Evolutionary conservation across 768 basidiomycete species (phyloP).

Genomic region (Chalciporus sphaerocephalus): DNA sequence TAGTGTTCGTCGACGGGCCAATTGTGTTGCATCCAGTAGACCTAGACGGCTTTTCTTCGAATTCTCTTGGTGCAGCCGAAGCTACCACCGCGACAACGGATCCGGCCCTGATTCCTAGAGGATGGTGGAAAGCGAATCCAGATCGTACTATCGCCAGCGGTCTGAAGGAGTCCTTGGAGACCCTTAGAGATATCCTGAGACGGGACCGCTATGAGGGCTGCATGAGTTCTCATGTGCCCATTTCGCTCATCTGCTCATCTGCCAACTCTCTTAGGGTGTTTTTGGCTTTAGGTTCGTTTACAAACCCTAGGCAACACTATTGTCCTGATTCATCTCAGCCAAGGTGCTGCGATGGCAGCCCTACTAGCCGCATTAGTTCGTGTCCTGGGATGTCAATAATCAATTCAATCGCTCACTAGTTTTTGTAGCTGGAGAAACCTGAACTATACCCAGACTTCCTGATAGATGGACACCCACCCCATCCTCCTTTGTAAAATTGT

Average conservation of each 20-base stretch:
- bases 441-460: constrained; percentile 54
- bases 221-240: not conserved
- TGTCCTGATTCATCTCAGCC: constrained; percentile 38
- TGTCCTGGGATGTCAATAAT: constrained; percentile 4
- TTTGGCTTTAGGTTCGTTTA: constrained; percentile 67
- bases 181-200: constrained; percentile 53
- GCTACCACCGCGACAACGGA: constrained; percentile 35
- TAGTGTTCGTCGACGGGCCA: constrained; percentile 75
- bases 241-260: not conserved
- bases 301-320: not conserved
- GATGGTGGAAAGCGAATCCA: constrained; percentile 64
- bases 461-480: constrained; percentile 57
- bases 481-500: constrained; percentile 61
- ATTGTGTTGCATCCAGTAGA: constrained; percentile 65
- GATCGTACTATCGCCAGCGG: constrained; percentile 51
- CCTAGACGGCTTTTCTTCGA: constrained; percentile 33
- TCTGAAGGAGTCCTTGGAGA: constrained; percentile 51
- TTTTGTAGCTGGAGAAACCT: constrained; percentile 49
- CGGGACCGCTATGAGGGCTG: constrained; percentile 64
- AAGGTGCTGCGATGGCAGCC: constrained; percentile 75
- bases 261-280: constrained; percentile 49
- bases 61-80: constrained; percentile 39
- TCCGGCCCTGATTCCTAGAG: constrained; percentile 54
- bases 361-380: constrained; percentile 65
- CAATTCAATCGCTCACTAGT: constrained; percentile 1